Percentiles rank a stretch among this genome's conserved stretches.
Conservation (phyloP, 768 basidiomycete species). For the Multifurca ochricompacta region DNA sequence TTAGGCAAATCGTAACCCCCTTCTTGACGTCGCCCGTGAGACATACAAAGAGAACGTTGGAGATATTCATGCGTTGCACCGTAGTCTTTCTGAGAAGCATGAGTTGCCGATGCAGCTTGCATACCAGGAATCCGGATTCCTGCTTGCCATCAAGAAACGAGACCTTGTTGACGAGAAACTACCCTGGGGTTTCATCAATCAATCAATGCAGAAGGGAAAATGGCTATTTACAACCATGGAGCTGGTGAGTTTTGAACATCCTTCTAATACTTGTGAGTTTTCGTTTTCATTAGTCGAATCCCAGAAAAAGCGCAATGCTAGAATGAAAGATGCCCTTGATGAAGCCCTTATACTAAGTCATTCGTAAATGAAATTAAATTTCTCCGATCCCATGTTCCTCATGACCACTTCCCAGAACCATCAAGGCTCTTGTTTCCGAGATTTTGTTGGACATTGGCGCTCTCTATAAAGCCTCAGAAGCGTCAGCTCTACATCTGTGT, state of each 20-base stretch:
- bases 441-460: slow-evolving; percentile 68
- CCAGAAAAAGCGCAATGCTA: slow-evolving; percentile 80
- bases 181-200: slow-evolving; percentile 67
- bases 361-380: slow-evolving; percentile 39
- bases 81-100: slow-evolving; percentile 51
- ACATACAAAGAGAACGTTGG: slow-evolving; percentile 90
- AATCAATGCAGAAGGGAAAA: slow-evolving; percentile 55
- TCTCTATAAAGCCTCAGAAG: slow-evolving; percentile 87
- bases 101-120: slow-evolving; percentile 56
- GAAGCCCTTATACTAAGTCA: slow-evolving; percentile 84
- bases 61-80: slow-evolving; percentile 71
- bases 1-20: slow-evolving; percentile 67
- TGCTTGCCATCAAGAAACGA: slow-evolving; percentile 60
- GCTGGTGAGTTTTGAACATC: slow-evolving; percentile 43
- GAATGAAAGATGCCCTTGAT: slow-evolving; percentile 87
- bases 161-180: slow-evolving; percentile 56
- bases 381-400: background rate
- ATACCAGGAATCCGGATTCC: slow-evolving; percentile 69
- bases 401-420: slow-evolving; percentile 44
- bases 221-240: slow-evolving; percentile 76
- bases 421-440: slow-evolving; percentile 65
- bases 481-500: slow-evolving; percentile 38
- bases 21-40: slow-evolving; percentile 91
- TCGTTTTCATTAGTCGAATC: background rate
- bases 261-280: background rate